phyloP scores from a whole-genome alignment of 495 filamentous ascomycete genomes.

The Parmelia sp. region DNA sequence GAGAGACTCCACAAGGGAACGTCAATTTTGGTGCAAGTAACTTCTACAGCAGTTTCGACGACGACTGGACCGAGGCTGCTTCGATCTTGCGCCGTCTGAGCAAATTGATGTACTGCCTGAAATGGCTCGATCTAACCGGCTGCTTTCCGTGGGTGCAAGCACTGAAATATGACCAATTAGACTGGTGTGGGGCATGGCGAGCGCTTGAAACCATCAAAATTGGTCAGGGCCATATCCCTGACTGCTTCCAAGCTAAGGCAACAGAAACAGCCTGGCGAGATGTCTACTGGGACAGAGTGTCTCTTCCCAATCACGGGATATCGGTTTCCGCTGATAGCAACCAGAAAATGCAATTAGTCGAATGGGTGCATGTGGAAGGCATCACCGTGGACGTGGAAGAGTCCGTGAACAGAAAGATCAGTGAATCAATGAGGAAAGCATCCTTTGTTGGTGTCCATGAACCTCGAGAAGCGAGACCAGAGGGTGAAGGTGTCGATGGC shows the following conservation, averaged over 20 bases:
- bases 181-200: conserved; percentile 22
- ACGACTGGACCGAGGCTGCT: conserved; percentile 65
- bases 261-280: not conserved
- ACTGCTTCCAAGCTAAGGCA: conserved; percentile 2
- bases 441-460: not conserved
- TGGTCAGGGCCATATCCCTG: conserved; percentile 19
- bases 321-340: not conserved
- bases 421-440: not conserved
- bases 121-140: conserved; percentile 76
- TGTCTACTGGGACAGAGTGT: not conserved
- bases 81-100: conserved; percentile 63
- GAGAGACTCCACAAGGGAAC: conserved; percentile 41
- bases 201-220: conserved; percentile 21
- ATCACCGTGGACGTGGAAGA: not conserved
- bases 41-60: conserved; percentile 58
- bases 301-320: not conserved
- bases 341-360: not conserved
- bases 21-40: conserved; percentile 57
- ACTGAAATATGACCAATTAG: conserved; percentile 39
- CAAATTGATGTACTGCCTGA: conserved; percentile 58
- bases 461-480: not conserved
- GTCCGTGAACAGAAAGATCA: not conserved
- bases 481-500: not conserved
- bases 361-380: not conserved
- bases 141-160: conserved; percentile 66